These are phyloP conservation scores for Sclerotinia trifoliorum DNA, from an alignment of 2,329 filamentous ascomycete genomes.

Conservation along the genomic window DNA sequence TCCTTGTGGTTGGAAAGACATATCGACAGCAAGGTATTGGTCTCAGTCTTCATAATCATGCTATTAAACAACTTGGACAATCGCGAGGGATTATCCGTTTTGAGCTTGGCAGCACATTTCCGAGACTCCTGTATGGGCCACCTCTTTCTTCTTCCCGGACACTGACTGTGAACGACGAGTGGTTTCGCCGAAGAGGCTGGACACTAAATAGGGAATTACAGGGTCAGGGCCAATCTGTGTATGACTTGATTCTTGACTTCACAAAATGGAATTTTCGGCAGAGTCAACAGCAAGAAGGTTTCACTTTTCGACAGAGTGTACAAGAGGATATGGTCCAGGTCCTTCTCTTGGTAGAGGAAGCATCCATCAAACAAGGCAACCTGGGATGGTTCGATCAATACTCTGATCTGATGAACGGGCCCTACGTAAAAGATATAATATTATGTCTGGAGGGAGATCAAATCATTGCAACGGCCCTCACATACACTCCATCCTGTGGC, in stretches of 20 bases:
- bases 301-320: constrained; percentile 37
- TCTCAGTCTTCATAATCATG: constrained; percentile 52
- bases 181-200: constrained; percentile 58
- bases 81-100: constrained; percentile 54
- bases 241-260: constrained; percentile 56
- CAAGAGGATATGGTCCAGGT: constrained; percentile 48
- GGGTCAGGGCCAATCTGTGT: constrained; percentile 50
- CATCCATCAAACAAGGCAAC: constrained; percentile 47
- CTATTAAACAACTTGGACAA: constrained; percentile 49
- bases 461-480: constrained; percentile 55
- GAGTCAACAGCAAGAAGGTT: constrained; percentile 46
- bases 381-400: constrained; percentile 63
- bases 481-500: constrained; percentile 50
- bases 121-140: constrained; percentile 56
- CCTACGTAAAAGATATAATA: constrained; percentile 53
- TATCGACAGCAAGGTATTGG: constrained; percentile 53
- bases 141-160: constrained; percentile 41
- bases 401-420: constrained; percentile 49
- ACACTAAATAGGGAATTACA: constrained; percentile 45
- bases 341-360: constrained; percentile 50
- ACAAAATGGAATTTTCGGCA: constrained; percentile 46
- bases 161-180: constrained; percentile 44
- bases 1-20: constrained; percentile 51
- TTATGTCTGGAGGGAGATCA: constrained; percentile 50
- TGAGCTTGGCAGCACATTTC: constrained; percentile 59